Percentiles rank a stretch among this genome's conserved stretches.
Conservation (phyloP, 1,139 yeast genomes). For the Debaryomyces robertsiae region DNA sequence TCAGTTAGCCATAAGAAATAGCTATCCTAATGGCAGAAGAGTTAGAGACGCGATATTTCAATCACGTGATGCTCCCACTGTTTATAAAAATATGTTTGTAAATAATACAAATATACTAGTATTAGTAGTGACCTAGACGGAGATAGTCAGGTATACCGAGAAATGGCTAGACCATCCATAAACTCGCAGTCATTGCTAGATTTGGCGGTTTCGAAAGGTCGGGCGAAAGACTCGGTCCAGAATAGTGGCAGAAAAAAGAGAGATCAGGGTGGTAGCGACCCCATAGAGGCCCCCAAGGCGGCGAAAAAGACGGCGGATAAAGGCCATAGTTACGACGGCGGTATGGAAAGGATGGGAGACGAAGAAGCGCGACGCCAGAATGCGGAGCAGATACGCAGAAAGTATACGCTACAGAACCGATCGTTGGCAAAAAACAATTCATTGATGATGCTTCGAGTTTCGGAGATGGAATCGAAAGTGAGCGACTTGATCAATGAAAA, state of each 20-base stretch:
- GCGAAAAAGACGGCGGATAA: slow-evolving; percentile 2
- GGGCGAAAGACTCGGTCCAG: background rate
- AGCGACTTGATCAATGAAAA: slow-evolving; percentile 52
- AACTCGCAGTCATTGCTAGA: slow-evolving; percentile 17
- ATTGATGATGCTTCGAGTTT: slow-evolving; percentile 47
- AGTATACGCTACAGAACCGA: slow-evolving; percentile 48
- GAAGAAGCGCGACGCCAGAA: slow-evolving; percentile 5
- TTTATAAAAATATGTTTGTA: slow-evolving; percentile 7
- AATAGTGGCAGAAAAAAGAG: too few species aligned
- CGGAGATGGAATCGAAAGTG: slow-evolving; percentile 52
- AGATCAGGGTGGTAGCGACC: background rate
- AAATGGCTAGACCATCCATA: slow-evolving; percentile 23
- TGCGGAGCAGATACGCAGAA: slow-evolving; percentile 15
- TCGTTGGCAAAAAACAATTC: slow-evolving; percentile 60
- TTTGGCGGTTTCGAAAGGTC: slow-evolving; percentile 7
- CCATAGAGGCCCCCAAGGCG: slow-evolving; percentile 1
- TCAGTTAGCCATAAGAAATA: too few species aligned
- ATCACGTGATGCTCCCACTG: slow-evolving; percentile 5
- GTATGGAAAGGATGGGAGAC: slow-evolving; percentile 1
- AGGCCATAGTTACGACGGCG: too few species aligned
- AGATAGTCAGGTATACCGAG: background rate
- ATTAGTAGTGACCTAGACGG: background rate
- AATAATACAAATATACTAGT: slow-evolving; percentile 3
- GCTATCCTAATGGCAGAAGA: too few species aligned
- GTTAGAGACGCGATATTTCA: background rate